These are phyloP conservation scores for Uromyces viciae-fabae DNA, from an alignment of 1,284 basidiomycete species.

Conservation along the genomic window DNA sequence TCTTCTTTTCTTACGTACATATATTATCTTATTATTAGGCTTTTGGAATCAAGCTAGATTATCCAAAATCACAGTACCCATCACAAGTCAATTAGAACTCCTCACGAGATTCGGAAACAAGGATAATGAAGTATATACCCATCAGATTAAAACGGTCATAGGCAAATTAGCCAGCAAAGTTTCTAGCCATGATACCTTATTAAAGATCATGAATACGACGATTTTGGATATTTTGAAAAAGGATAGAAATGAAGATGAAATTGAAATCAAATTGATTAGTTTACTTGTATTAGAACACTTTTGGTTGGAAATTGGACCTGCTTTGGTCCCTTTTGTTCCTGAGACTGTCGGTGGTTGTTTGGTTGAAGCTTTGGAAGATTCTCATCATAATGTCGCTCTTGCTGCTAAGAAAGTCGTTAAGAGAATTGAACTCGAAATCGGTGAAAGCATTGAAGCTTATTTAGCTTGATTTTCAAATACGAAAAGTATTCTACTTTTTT, in stretches of 20 bases:
- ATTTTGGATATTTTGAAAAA: conserved; percentile 55
- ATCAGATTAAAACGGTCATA: conserved; percentile 62
- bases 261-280: conserved; percentile 66
- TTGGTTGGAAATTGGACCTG: conserved; percentile 68
- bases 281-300: conserved; percentile 67
- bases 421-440: conserved; percentile 40
- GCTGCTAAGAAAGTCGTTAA: conserved; percentile 43
- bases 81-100: conserved; percentile 49
- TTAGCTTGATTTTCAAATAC: too few species aligned
- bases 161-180: conserved; percentile 66
- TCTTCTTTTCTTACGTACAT: conserved; percentile 1
- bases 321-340: conserved; percentile 59
- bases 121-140: conserved; percentile 59
- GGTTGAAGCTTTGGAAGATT: conserved; percentile 44
- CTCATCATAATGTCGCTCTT: conserved; percentile 18
- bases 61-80: conserved; percentile 48
- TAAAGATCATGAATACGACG: conserved; percentile 62
- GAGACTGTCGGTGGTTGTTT: conserved; percentile 56
- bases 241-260: conserved; percentile 60
- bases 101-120: conserved; percentile 46
- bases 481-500: not conserved
- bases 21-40: too few species aligned
- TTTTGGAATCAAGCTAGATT: conserved; percentile 54
- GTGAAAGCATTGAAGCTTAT: conserved; percentile 43
- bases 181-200: conserved; percentile 77